Conservation (phyloP, 495 filamentous ascomycete species). For the Pyronema omphalodes region DNA sequence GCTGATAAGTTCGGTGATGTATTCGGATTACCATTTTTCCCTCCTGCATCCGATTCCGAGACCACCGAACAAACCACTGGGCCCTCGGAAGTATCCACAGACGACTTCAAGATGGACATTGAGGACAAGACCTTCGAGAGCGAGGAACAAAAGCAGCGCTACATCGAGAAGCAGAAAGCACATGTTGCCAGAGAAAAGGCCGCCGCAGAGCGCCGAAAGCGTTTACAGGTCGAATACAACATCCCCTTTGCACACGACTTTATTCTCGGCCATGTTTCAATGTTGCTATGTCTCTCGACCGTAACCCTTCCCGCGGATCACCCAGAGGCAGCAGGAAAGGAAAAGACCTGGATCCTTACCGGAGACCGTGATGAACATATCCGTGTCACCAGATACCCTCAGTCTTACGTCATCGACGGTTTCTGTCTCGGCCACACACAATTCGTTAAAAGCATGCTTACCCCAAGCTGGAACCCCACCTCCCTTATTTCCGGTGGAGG, state of each 20-base stretch:
- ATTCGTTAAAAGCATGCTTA: constrained; percentile 59
- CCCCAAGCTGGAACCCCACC: constrained; percentile 35
- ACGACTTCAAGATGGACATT: constrained; percentile 20
- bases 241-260: constrained; percentile 50
- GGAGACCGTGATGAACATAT: constrained; percentile 95
- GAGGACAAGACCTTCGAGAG: constrained; percentile 5
- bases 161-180: constrained; percentile 5
- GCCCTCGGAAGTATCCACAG: not conserved
- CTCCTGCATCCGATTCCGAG: constrained; percentile 6
- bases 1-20: constrained; percentile 96
- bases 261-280: constrained; percentile 81
- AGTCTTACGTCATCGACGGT: constrained; percentile 71
- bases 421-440: constrained; percentile 74
- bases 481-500: constrained; percentile 73
- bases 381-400: constrained; percentile 67
- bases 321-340: constrained; percentile 21
- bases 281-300: constrained; percentile 61
- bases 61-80: not conserved
- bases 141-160: constrained; percentile 6
- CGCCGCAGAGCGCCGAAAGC: constrained; percentile 17
- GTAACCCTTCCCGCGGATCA: constrained; percentile 6
- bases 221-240: constrained; percentile 27
- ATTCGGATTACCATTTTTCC: constrained; percentile 64
- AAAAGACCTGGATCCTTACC: constrained; percentile 57
- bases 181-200: constrained; percentile 7